A percentile compares a stretch with the other conserved stretches of the same genome.
Conservation (phyloP, 768 basidiomycete species). For the Trametes cingulata region DNA sequence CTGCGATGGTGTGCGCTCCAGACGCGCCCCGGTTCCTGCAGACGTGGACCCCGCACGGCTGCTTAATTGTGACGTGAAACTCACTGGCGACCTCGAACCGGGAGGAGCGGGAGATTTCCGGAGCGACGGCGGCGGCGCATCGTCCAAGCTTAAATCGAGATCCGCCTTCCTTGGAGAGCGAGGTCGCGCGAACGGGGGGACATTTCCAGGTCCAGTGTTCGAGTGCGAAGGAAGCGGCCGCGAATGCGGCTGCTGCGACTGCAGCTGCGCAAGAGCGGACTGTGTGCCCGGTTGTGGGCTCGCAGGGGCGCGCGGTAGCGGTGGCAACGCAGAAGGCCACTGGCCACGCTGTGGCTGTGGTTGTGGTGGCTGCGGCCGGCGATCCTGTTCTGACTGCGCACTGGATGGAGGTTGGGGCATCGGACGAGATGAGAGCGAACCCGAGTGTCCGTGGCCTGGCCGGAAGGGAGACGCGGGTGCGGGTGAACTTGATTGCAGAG, state of each 20-base stretch:
- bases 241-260: constrained; percentile 4
- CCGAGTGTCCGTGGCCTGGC: constrained; percentile 1
- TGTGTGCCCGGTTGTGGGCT: constrained; percentile 1
- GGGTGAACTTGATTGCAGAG: constrained; percentile 17
- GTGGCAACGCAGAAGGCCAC: constrained; percentile 29
- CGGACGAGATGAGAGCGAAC: constrained; percentile 13
- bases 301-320: constrained; percentile 24
- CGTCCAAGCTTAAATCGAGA: constrained; percentile 39
- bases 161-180: constrained; percentile 16
- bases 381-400: neutral
- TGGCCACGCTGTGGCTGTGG: constrained; percentile 19
- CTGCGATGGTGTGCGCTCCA: constrained; percentile 12
- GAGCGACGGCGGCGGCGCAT: constrained; percentile 45
- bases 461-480: constrained; percentile 5
- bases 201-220: constrained; percentile 1
- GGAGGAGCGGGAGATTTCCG: constrained; percentile 38
- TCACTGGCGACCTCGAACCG: neutral
- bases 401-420: constrained; percentile 13
- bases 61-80: neutral
- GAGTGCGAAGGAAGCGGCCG: constrained; percentile 11
- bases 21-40: neutral
- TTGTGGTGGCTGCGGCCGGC: constrained; percentile 8
- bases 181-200: neutral
- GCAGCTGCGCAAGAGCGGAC: constrained; percentile 1
- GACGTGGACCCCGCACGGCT: neutral